Conservation (phyloP, 1,284 basidiomycete genomes). For the Pseudozyma tsukubaensis region DNA sequence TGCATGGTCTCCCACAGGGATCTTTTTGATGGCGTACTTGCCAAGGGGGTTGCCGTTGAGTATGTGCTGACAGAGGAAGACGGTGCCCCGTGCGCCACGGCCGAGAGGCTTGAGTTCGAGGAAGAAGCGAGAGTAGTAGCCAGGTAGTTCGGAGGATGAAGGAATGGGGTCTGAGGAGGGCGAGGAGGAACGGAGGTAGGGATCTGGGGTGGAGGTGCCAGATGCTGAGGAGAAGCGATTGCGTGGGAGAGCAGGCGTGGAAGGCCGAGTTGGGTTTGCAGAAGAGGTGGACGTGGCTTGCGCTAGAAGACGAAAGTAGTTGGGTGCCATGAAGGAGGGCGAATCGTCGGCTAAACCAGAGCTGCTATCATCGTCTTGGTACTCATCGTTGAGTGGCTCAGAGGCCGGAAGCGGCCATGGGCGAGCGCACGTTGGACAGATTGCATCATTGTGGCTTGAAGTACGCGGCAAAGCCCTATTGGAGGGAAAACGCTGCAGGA, state of each 20-base stretch:
- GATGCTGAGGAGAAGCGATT: constrained; percentile 33
- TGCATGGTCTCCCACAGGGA: constrained; percentile 81
- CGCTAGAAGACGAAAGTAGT: constrained; percentile 61
- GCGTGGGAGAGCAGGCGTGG: constrained; percentile 10
- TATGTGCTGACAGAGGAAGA: constrained; percentile 86
- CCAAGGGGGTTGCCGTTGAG: constrained; percentile 82
- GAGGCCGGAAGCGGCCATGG: constrained; percentile 20
- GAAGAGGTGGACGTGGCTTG: constrained; percentile 25
- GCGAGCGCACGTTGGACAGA: constrained; percentile 48
- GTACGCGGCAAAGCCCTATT: background rate
- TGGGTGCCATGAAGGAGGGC: constrained; percentile 43
- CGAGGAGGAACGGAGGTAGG: background rate
- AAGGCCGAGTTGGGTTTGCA: constrained; percentile 1
- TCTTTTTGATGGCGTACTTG: constrained; percentile 86
- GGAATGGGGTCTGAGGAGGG: constrained; percentile 32
- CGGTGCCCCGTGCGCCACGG: constrained; percentile 90
- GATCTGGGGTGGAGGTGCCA: constrained; percentile 14
- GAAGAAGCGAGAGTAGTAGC: constrained; percentile 79
- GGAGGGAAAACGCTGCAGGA: constrained; percentile 16
- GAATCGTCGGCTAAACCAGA: constrained; percentile 20
- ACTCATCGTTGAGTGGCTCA: background rate
- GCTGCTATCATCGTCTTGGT: background rate
- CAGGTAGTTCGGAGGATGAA: constrained; percentile 66
- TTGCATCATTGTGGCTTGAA: background rate
- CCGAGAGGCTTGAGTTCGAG: constrained; percentile 85